Conservation (phyloP, 2,329 filamentous ascomycete species). For the Alternaria sp. region DNA sequence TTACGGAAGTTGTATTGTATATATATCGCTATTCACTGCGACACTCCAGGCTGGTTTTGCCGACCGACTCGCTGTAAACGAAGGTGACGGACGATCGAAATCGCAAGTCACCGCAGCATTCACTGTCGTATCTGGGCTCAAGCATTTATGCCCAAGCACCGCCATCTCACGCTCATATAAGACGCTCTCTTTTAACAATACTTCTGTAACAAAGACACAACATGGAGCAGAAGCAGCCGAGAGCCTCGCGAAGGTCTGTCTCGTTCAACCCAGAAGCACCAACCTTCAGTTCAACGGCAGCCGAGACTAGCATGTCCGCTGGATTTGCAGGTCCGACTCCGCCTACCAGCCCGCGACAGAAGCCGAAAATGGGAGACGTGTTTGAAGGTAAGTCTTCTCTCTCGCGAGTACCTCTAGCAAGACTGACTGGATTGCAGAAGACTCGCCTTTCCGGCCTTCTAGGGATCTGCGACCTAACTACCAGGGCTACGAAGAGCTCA, state of each 20-base stretch:
- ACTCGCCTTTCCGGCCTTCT: slow-evolving; percentile 6
- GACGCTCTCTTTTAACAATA: background rate
- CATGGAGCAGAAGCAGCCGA: background rate
- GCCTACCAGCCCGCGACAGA: background rate
- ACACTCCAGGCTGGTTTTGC: background rate
- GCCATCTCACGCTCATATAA: background rate
- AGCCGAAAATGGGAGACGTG: background rate
- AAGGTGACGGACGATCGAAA: slow-evolving; percentile 2
- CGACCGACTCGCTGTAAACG: background rate
- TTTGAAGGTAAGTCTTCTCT: background rate
- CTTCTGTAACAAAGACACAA: background rate
- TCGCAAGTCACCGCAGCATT: slow-evolving; percentile 9
- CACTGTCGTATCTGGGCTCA: background rate
- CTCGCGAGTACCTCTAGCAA: too few relatives aligned
- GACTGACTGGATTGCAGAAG: slow-evolving; percentile 4
- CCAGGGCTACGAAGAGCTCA: background rate
- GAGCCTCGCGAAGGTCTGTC: background rate
- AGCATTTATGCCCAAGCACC: background rate
- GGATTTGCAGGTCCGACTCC: background rate
- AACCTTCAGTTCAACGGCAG: slow-evolving; percentile 12
- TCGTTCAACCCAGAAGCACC: slow-evolving; percentile 24
- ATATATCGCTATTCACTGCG: background rate
- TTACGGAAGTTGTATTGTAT: accelerated
- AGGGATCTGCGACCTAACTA: slow-evolving; percentile 3
- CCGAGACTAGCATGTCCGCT: background rate